These are phyloP conservation scores for Pterocarpus macrocarpus DNA, from an alignment of 306 rosid genomes.

Conservation along the genomic window DNA sequence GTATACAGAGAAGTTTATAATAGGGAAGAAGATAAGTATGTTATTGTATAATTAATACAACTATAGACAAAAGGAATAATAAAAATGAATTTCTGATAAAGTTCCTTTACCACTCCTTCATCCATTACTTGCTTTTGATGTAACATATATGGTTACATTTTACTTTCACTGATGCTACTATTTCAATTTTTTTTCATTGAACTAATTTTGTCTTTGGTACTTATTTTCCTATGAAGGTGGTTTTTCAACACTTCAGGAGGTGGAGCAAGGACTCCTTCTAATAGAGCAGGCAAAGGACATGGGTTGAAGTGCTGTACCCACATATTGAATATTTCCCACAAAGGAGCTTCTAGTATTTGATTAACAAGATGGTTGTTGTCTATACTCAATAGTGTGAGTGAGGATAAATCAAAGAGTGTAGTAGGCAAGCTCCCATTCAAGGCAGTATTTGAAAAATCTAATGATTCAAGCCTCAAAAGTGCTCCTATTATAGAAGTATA, in stretches of 20 bases:
- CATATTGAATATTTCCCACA: conserved; percentile 72
- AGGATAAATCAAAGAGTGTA: conserved; percentile 52
- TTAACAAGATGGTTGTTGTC: conserved; percentile 53
- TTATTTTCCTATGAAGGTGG: conserved; percentile 56
- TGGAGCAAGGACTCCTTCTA: conserved; percentile 53
- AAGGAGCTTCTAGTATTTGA: conserved; percentile 67
- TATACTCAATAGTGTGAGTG: conserved; percentile 54
- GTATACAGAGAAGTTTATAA: no score
- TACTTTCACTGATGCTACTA: no score
- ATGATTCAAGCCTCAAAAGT: conserved; percentile 57
- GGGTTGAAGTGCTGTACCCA: conserved; percentile 65
- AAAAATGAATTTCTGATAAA: no score
- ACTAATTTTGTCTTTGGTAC: conserved; percentile 69
- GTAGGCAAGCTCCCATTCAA: conserved; percentile 64
- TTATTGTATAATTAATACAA: no score
- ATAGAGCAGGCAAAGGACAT: conserved; percentile 66
- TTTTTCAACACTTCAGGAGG: conserved; percentile 42
- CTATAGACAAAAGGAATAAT: no score
- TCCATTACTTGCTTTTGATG: no score
- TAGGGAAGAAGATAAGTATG: no score
- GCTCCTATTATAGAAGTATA: conserved; percentile 31
- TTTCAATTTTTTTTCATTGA: no score
- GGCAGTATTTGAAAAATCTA: conserved; percentile 65
- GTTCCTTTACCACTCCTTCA: no score
- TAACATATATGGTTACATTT: no score